Evolutionary conservation across 2,329 filamentous ascomycete species (phyloP).

Genomic region (Cercospora nicotianae): DNA sequence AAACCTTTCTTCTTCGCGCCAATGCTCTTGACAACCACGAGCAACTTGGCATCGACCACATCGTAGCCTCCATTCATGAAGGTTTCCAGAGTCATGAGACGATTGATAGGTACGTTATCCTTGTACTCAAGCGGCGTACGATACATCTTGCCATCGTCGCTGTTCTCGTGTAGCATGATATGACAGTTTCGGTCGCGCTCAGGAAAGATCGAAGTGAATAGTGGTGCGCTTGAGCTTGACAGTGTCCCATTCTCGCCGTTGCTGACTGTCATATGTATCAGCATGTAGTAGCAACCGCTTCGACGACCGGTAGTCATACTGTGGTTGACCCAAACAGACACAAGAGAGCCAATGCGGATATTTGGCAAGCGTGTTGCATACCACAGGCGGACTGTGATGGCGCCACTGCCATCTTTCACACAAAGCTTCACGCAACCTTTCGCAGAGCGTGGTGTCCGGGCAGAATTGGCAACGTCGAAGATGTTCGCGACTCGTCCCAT

Average conservation of each 20-base stretch:
- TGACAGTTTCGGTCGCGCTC: slow-evolving; percentile 56
- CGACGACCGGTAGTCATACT: slow-evolving; percentile 19
- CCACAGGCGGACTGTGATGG: slow-evolving; percentile 56
- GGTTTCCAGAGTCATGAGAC: slow-evolving; percentile 58
- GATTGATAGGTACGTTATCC: slow-evolving; percentile 42
- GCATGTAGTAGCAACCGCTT: neutral
- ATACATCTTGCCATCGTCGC: slow-evolving; percentile 46
- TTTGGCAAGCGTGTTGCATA: slow-evolving; percentile 46
- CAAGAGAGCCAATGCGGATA: slow-evolving; percentile 54
- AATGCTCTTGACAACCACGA: slow-evolving; percentile 61
- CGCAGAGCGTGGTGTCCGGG: slow-evolving; percentile 47
- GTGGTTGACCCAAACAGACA: slow-evolving; percentile 60
- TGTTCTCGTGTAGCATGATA: slow-evolving; percentile 55
- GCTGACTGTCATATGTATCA: slow-evolving; percentile 41
- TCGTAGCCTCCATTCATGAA: slow-evolving; percentile 59
- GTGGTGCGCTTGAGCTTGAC: slow-evolving; percentile 47
- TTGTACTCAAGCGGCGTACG: slow-evolving; percentile 50
- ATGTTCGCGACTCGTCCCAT: slow-evolving; percentile 60
- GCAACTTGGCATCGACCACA: slow-evolving; percentile 51
- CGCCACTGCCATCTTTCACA: slow-evolving; percentile 57
- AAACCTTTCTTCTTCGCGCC: slow-evolving; percentile 53
- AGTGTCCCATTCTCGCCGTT: slow-evolving; percentile 46
- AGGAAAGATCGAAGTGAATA: slow-evolving; percentile 59
- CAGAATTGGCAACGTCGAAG: slow-evolving; percentile 46
- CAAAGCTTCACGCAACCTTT: slow-evolving; percentile 56